phyloP scores from a whole-genome alignment of 2,329 filamentous ascomycete genomes.

The Cadophora malorum region DNA sequence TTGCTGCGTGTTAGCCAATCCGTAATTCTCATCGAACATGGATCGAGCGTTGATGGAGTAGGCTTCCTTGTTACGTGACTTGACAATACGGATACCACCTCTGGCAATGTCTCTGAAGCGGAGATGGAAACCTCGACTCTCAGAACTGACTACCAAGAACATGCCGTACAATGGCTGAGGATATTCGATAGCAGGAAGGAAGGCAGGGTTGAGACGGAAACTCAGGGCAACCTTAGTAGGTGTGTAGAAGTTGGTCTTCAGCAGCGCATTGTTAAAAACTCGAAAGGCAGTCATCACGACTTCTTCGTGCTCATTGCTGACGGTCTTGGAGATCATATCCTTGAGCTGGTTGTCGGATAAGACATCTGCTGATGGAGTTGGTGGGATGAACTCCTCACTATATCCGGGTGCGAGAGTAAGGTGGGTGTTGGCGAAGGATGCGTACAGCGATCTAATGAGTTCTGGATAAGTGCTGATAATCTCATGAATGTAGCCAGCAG shows the following conservation, averaged over 20 bases:
- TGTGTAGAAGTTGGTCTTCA: conserved; percentile 96
- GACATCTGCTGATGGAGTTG: conserved; percentile 68
- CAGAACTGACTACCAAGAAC: conserved; percentile 97
- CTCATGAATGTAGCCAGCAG: conserved; percentile 95
- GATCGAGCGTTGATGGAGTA: conserved; percentile 96
- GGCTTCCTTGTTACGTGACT: conserved; percentile 94
- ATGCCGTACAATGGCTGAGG: conserved; percentile 94
- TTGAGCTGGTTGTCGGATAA: conserved; percentile 76
- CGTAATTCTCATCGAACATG: conserved; percentile 98
- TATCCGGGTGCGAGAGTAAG: conserved; percentile 61
- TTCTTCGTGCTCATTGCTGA: conserved; percentile 91
- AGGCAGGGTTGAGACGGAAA: conserved; percentile 89
- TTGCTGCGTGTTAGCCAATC: conserved; percentile 96
- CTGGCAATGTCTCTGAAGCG: conserved; percentile 97
- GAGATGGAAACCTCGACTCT: conserved; percentile 96
- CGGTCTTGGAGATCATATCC: conserved; percentile 78
- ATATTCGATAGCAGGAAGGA: conserved; percentile 91
- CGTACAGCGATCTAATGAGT: conserved; percentile 85
- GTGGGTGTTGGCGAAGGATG: conserved; percentile 90
- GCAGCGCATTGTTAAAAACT: conserved; percentile 88
- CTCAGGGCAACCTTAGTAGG: conserved; percentile 97
- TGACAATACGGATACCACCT: conserved; percentile 97
- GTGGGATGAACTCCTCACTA: conserved; percentile 59
- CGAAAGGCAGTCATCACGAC: conserved; percentile 98
- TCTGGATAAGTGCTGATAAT: conserved; percentile 92